These are phyloP conservation scores for Yamadazyma sp. DNA, from an alignment of 805 yeast species.

Conservation along the genomic window DNA sequence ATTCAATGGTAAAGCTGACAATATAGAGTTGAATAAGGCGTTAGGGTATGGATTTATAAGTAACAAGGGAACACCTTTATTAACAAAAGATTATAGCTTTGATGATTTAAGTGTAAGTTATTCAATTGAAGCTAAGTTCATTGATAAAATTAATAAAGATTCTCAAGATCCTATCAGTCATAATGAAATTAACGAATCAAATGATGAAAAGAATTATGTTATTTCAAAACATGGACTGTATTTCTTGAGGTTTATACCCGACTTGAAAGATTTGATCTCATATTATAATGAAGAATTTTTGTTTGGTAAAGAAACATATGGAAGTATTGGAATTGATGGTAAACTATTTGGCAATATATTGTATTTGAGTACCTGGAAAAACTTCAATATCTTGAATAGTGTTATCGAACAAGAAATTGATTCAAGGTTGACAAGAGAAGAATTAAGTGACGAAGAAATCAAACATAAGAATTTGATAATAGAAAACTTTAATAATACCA, in stretches of 20 bases:
- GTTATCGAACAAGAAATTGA: constrained; percentile 37
- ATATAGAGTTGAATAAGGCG: constrained; percentile 33
- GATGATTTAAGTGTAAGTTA: constrained; percentile 48
- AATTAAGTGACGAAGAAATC: constrained; percentile 24
- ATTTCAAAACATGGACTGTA: constrained; percentile 35
- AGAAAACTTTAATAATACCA: constrained; percentile 9
- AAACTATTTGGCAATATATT: constrained; percentile 24
- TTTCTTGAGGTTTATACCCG: constrained; percentile 38
- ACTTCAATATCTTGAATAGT: constrained; percentile 24
- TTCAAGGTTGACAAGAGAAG: constrained; percentile 24
- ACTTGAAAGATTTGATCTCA: constrained; percentile 26
- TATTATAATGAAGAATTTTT: constrained; percentile 23
- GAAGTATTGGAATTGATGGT: constrained; percentile 33
- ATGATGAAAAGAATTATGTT: constrained; percentile 30
- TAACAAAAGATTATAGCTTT: constrained; percentile 44
- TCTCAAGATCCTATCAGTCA: constrained; percentile 27
- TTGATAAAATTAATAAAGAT: constrained; percentile 41
- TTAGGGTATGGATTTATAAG: constrained; percentile 56
- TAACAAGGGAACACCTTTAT: constrained; percentile 51
- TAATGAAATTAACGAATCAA: constrained; percentile 36
- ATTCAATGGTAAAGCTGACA: constrained; percentile 31
- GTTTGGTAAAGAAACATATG: constrained; percentile 26
- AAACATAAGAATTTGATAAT: constrained; percentile 31
- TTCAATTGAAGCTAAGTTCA: constrained; percentile 52
- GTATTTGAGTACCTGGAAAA: constrained; percentile 31